Evolutionary conservation across 2,329 filamentous ascomycete species (phyloP).

Genomic region (Hansfordia pulvinata): DNA sequence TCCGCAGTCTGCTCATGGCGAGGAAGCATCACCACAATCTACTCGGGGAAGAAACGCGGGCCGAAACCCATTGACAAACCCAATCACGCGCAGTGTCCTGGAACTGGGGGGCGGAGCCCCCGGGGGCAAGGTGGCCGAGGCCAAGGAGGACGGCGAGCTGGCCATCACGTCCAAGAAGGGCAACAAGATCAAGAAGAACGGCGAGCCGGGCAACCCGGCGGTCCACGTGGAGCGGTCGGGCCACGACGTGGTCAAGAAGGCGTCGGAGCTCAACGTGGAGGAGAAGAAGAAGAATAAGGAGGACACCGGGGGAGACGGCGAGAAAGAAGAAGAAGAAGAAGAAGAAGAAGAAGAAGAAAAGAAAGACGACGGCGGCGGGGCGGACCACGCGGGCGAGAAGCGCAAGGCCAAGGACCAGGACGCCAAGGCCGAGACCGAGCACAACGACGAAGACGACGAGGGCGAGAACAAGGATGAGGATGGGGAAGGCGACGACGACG

Average conservation of each 20-base stretch:
- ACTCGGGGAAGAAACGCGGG: neutral
- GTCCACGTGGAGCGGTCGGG: constrained; percentile 43
- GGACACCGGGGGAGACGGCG: constrained; percentile 11
- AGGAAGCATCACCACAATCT: neutral
- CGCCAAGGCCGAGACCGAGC: constrained; percentile 11
- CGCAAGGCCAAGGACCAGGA: constrained; percentile 5
- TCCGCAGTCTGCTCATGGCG: neutral
- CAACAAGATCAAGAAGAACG: constrained; percentile 52
- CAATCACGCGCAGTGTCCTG: constrained; percentile 37
- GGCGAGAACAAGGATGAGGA: constrained; percentile 1
- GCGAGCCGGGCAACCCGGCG: constrained; percentile 44
- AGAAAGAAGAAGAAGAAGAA: too few relatives aligned
- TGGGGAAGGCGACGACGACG: constrained; percentile 1
- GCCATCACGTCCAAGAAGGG: constrained; percentile 46
- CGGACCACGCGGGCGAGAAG: constrained; percentile 8
- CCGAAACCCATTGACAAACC: neutral
- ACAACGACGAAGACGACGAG: constrained; percentile 7
- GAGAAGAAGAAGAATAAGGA: too few relatives aligned
- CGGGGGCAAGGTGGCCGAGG: constrained; percentile 45
- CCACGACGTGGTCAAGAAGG: constrained; percentile 52
- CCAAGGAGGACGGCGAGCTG: constrained; percentile 43
- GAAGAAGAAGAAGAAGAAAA: constrained; percentile 5
- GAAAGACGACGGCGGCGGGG: too few relatives aligned
- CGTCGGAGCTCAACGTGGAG: constrained; percentile 44
- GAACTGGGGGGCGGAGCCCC: constrained; percentile 45